A percentile compares a stretch with the other conserved stretches of the same genome.
phyloP scores from a whole-genome alignment of 208 protist species.

The Balamuthia mandrillaris region DNA sequence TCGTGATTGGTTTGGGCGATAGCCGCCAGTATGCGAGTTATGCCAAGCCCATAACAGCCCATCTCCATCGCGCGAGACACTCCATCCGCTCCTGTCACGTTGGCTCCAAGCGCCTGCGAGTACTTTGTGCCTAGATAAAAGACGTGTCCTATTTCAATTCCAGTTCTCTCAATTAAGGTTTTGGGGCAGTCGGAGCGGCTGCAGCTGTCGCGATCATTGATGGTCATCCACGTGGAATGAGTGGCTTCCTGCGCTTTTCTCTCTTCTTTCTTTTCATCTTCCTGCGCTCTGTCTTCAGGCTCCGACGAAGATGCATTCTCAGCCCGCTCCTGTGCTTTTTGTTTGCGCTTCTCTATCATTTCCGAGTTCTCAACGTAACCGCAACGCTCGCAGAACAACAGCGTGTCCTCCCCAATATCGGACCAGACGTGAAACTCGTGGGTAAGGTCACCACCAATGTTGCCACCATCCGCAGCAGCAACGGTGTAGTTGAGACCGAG shows the following conservation, averaged over 20 bases:
- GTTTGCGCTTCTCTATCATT: too few species aligned
- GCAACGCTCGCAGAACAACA: too few species aligned
- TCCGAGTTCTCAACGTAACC: too few species aligned
- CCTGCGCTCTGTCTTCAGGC: too few species aligned
- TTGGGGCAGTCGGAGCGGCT: background rate
- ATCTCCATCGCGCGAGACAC: constrained; percentile 49
- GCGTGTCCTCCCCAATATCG: constrained; percentile 37
- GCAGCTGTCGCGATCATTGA: too few species aligned
- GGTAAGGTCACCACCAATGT: constrained; percentile 59
- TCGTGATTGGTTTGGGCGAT: constrained; percentile 42
- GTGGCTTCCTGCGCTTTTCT: too few species aligned
- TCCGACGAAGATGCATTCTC: too few species aligned
- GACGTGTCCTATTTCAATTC: constrained; percentile 71
- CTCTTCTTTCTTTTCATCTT: too few species aligned
- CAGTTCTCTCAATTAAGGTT: background rate
- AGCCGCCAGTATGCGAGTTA: constrained; percentile 45
- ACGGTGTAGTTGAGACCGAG: constrained; percentile 51
- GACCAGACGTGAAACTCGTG: constrained; percentile 66
- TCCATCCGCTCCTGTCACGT: background rate
- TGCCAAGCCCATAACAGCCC: constrained; percentile 68
- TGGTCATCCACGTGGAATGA: too few species aligned
- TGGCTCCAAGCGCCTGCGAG: constrained; percentile 33
- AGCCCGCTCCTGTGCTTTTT: too few species aligned
- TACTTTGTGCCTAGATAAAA: constrained; percentile 71
- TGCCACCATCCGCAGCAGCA: constrained; percentile 59